Base-by-base conservation (phyloP, 1,139 yeast genomes). In the Groenewaldozyma auringiensis region DNA sequence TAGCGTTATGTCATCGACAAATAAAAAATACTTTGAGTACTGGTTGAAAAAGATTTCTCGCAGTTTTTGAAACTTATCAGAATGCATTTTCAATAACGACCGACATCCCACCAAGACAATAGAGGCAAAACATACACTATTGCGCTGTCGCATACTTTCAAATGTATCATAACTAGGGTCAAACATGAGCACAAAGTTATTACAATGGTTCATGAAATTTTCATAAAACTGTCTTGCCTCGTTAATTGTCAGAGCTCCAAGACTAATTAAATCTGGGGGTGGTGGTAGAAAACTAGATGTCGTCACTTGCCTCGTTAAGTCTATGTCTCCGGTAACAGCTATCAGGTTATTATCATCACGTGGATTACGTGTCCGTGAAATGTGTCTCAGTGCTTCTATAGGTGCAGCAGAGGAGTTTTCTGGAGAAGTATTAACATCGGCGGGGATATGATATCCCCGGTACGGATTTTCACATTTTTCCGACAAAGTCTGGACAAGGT, bases 111-210 rank as follows among this genome's bases (percentile, higher is more conserved):
- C 31, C 14, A 42, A 13, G 3, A 42, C 14, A 2, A 42, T 42
- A 11, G 44, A 32, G 2, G 44, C 22, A 34, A 35, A 42, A 11
- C 44, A 36, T 21, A 42, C 29, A 14, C 35, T 14, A 33, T 40
- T 42, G 13, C 44, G 29, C 8, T 21, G 20, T n/a, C 40, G 17
- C 44, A 42, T 42, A 3, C 41, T 36, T 2, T 42, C 40, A 34
- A 42, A 18, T 2, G 44, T 35, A 36, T 42, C 44, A 36, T 36
- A 14, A 17, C 13, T 21, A 18, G 39, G 40, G 14, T 42, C 40
- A 37, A 42, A 42, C 22, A 42, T 36, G 3, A 34, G 36, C 22
- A 42, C 44, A 25, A 35, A 42, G 20, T 35, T 31, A 37, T 42
- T 20, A 33, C 44, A 42, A 21, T 40, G 36, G 4, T 36, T 22